A percentile compares a stretch with the other conserved stretches of the same genome.
These are phyloP conservation scores for Venturia oleaginea DNA, from an alignment of 2,329 filamentous ascomycete genomes.

Conservation along the genomic window DNA sequence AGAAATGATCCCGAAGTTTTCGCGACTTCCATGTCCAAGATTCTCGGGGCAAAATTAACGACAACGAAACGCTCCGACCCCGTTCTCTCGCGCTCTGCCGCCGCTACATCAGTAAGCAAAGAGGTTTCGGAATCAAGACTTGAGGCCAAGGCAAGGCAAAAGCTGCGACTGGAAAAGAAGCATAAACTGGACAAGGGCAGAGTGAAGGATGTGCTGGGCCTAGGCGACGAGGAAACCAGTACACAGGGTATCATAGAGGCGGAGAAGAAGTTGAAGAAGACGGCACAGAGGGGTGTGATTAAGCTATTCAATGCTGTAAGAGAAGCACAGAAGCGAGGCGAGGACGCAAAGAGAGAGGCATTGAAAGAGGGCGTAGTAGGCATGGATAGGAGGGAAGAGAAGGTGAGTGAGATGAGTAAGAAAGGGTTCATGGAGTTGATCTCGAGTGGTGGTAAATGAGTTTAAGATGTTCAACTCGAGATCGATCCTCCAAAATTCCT, in stretches of 20 bases:
- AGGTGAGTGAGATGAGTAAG: constrained; percentile 91
- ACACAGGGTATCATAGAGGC: constrained; percentile 52
- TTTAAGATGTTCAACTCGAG: not conserved
- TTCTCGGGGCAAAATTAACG: constrained; percentile 81
- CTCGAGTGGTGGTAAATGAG: constrained; percentile 42
- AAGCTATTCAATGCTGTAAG: constrained; percentile 94
- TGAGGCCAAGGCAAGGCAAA: constrained; percentile 69
- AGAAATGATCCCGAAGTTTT: constrained; percentile 89
- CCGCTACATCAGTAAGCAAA: constrained; percentile 62
- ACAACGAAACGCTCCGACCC: constrained; percentile 76
- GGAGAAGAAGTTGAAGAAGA: constrained; percentile 75
- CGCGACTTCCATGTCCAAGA: constrained; percentile 86
- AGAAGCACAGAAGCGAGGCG: constrained; percentile 81
- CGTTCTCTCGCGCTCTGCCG: constrained; percentile 75
- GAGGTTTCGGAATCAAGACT: constrained; percentile 67
- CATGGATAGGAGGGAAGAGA: constrained; percentile 71
- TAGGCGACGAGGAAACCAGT: constrained; percentile 40
- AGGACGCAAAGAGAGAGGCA: constrained; percentile 62
- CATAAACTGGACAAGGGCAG: constrained; percentile 76
- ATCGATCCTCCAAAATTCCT: not conserved
- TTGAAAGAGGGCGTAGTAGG: constrained; percentile 69
- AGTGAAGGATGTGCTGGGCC: constrained; percentile 72
- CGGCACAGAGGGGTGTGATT: constrained; percentile 85
- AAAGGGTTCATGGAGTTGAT: constrained; percentile 94
- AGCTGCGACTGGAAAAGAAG: constrained; percentile 72